Conservation (phyloP, 306 rosid genomes). For the Trifolium repens region DNA sequence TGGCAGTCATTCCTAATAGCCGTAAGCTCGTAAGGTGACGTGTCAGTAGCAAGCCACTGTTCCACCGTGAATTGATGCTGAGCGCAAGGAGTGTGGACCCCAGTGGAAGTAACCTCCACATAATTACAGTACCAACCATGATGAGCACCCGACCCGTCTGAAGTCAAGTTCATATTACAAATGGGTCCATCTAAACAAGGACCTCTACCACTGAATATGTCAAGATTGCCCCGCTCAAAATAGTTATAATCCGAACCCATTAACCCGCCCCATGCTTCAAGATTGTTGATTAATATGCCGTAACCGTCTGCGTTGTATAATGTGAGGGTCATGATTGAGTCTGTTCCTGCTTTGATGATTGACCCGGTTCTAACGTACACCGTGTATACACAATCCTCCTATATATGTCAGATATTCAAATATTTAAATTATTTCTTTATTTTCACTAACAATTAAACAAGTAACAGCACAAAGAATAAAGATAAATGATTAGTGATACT, state of each 20-base stretch:
- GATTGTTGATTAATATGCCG: slow-evolving; percentile 48
- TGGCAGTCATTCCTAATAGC: slow-evolving; percentile 48
- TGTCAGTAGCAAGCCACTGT: slow-evolving; percentile 83
- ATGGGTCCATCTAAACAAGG: slow-evolving; percentile 64
- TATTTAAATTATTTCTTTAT: neutral
- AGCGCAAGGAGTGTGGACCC: slow-evolving; percentile 58
- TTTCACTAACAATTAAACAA: neutral
- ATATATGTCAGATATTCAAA: too few species aligned
- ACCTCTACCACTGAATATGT: slow-evolving; percentile 78
- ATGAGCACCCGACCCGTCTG: slow-evolving; percentile 71
- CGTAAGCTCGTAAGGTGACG: slow-evolving; percentile 64
- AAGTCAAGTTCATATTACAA: slow-evolving; percentile 68
- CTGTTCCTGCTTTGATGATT: slow-evolving; percentile 69
- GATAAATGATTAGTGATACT: too few species aligned
- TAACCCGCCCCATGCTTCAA: slow-evolving; percentile 77
- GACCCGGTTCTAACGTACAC: slow-evolving; percentile 68
- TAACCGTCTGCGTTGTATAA: slow-evolving; percentile 50
- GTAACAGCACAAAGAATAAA: too few species aligned
- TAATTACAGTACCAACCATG: slow-evolving; percentile 92
- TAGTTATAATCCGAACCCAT: slow-evolving; percentile 69
- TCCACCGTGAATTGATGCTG: slow-evolving; percentile 64
- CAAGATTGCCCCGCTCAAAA: slow-evolving; percentile 83
- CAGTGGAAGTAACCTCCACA: slow-evolving; percentile 75
- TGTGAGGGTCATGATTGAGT: slow-evolving; percentile 52
- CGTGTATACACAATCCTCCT: slow-evolving; percentile 62